Base-by-base conservation (phyloP, 352 stramenopile species). In the Pythium grandisporangium region DNA sequence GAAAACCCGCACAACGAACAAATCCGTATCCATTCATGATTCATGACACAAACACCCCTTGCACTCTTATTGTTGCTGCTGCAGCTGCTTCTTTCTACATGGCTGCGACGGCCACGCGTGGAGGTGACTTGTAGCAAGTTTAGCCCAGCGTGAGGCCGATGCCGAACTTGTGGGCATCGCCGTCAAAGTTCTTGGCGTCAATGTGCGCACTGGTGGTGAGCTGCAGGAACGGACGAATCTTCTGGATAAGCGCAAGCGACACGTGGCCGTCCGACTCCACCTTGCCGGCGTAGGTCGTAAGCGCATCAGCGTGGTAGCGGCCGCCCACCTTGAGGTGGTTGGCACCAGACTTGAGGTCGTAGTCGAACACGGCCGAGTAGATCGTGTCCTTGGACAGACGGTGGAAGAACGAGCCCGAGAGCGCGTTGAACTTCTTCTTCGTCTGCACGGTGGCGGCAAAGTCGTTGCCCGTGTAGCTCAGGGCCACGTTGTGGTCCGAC, bases 121-220 rank as follows among this genome's bases (percentile, higher is more conserved):
- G n/a, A n/a, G n/a, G n/a, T n/a, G n/a, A n/a, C n/a, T n/a, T n/a
- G n/a, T n/a, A n/a, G n/a, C n/a, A n/a, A 12, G 38, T 46, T 86
- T 92, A 94, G 47, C 81, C 81, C 30, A 94, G 62, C 27, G 78
- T 89, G 59, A 94, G 76, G 26, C 76, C 76, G 37, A 94, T 85
- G 51, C 81, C 81, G 58, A 94, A 94, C 75, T 94, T 94, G 75
- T 94, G 81, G 47, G 77, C 74, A 44, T 94, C 81, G 43, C 81
- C 78, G 53, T 94, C 78, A 46, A 94, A 92, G 73, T 94, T 92
- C 81, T 94, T 94, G 46, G 79, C 81, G 56, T 94, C 81, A 30
- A 94, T 83, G 64, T 90, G 77, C 40, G 77, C 77, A 42, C 71
- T 88, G 26, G 79, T 92, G 48, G 78, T 84, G 33, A 94, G 63